Base-by-base conservation (phyloP, 2,329 filamentous ascomycete genomes). In the Teratosphaeriaceae sp. region DNA sequence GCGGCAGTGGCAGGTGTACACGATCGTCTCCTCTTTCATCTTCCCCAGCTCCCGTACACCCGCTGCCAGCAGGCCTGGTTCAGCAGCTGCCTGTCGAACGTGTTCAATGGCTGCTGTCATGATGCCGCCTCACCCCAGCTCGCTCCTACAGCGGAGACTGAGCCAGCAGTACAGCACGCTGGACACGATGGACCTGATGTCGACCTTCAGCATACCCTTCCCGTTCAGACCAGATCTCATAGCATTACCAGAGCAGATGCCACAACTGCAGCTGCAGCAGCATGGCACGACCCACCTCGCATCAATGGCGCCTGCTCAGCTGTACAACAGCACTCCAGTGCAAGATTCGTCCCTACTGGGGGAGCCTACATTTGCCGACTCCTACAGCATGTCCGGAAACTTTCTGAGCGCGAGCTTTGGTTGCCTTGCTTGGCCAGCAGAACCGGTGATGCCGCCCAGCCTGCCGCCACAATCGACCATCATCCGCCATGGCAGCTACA, bases 161-260 rank as follows among this genome's bases (percentile, higher is more conserved):
- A 57, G 53, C 38, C 54, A 57, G 42, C 51, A 57, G 18, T 49
- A 48, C 46, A 54, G 46, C 27, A 34, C 51, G 3, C 46, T 51
- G 42, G 52, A 59, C 23, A 54, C 55, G 47, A 43, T 50, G 19
- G 52, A 44, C 31, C 40, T 59, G 38, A 51, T 58, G 51, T 54
- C 56, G n/a, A 37, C 45, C 12, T 59, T 59, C 52, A 57, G 50
- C 40, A 53, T 52, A 45, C 50, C 50, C 7, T 59, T 60, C 45
- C 27, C n/a, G n/a, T n/a, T n/a, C n/a, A n/a, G 55, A 26, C 52
- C 57, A 6, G 53, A 60, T 35, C 38, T 45, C 19, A 40, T 48
- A 21, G 24, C 49, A 21, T 36, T 48, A 24, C 48, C 50, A n/a
- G 43, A 47, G 37, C 46, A 43, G 21, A 43, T 53, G 22, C 46